Evolutionary conservation across 805 yeast species (phyloP).

Genomic region (Barnettozyma sucrosica): DNA sequence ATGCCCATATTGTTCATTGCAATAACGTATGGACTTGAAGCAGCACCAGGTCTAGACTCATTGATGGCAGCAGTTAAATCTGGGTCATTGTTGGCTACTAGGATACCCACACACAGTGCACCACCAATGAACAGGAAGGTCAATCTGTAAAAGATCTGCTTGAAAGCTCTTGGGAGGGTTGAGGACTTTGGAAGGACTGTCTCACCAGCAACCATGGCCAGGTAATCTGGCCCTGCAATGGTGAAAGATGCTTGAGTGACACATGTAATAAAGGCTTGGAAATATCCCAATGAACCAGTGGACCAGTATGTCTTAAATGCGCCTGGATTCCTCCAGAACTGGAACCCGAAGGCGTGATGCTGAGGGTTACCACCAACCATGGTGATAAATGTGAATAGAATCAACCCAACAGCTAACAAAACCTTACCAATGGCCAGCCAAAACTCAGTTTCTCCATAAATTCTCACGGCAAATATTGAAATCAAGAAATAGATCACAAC

Average conservation of each 20-base stretch:
- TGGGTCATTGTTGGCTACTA: slow-evolving; percentile 67
- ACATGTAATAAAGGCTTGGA: slow-evolving; percentile 68
- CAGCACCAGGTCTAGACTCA: slow-evolving; percentile 66
- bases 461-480: slow-evolving; percentile 65
- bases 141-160: slow-evolving; percentile 65
- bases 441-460: slow-evolving; percentile 80
- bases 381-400: slow-evolving; percentile 68
- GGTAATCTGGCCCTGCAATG: slow-evolving; percentile 82
- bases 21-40: slow-evolving; percentile 75
- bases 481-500: slow-evolving; percentile 55
- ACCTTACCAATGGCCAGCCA: slow-evolving; percentile 73
- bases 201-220: slow-evolving; percentile 83
- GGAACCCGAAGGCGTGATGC: slow-evolving; percentile 55
- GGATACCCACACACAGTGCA: slow-evolving; percentile 70
- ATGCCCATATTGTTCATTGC: slow-evolving; percentile 72
- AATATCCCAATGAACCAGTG: slow-evolving; percentile 55
- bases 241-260: slow-evolving; percentile 70
- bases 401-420: slow-evolving; percentile 65
- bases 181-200: slow-evolving; percentile 58
- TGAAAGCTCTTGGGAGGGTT: slow-evolving; percentile 72
- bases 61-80: slow-evolving; percentile 50
- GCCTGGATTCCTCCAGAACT: slow-evolving; percentile 49
- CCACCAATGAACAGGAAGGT: slow-evolving; percentile 67
- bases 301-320: slow-evolving; percentile 52
- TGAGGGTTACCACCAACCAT: slow-evolving; percentile 87